These are phyloP conservation scores for Coemansia sp. DNA, from an alignment of 371 early-diverging fungal genomes.

Conservation along the genomic window DNA sequence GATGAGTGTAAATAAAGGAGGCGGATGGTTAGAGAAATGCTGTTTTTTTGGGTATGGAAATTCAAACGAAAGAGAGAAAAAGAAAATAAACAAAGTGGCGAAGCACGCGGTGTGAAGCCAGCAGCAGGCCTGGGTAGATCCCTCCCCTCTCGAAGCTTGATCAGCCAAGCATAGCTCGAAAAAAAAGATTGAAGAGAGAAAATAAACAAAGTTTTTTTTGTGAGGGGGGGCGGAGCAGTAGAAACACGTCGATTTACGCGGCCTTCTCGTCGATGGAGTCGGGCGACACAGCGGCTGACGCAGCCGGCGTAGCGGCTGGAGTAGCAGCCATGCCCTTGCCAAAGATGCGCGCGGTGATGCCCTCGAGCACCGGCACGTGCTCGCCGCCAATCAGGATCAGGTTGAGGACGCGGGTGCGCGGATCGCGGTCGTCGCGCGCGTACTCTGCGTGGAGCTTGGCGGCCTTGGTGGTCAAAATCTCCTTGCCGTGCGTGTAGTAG, in stretches of 20 bases:
- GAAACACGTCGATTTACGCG: neutral
- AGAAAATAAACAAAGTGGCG: neutral
- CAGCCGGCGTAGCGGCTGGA: constrained; percentile 18
- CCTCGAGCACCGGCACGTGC: constrained; percentile 53
- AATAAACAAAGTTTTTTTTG: neutral
- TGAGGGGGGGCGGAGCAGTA: neutral
- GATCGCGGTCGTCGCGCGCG: constrained; percentile 44
- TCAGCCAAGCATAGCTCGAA: neutral
- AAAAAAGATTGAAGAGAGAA: neutral
- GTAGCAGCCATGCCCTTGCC: constrained; percentile 40
- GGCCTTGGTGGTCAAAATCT: constrained; percentile 38
- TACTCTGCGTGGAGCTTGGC: constrained; percentile 48
- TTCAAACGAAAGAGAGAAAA: constrained; percentile 9
- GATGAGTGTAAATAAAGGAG: neutral
- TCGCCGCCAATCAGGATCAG: constrained; percentile 52
- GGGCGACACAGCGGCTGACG: constrained; percentile 12
- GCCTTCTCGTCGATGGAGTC: neutral
- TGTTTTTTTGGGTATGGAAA: neutral
- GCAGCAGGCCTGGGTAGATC: neutral
- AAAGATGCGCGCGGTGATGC: constrained; percentile 49
- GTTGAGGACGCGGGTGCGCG: constrained; percentile 42
- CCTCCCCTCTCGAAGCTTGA: neutral
- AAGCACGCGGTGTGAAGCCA: neutral
- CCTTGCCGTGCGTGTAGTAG: constrained; percentile 47
- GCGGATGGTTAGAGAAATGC: too few species aligned